Conservation (phyloP, 441 rosid species). For the Aleurites moluccanus region DNA sequence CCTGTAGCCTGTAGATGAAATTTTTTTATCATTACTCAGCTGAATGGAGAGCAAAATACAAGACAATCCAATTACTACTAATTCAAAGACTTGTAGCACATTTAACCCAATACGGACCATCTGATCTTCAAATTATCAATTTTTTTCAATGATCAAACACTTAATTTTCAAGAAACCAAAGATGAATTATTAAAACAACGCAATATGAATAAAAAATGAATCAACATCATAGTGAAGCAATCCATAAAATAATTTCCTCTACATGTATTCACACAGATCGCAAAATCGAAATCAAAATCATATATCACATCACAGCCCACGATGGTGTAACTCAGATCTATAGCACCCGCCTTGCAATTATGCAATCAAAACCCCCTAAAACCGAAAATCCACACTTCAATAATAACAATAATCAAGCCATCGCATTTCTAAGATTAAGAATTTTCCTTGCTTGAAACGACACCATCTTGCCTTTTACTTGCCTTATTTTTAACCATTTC, state of each 20-base stretch:
- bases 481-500: slow-evolving; percentile 44
- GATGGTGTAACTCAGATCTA: background rate
- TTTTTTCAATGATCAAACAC: too few relatives aligned
- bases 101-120: too few relatives aligned
- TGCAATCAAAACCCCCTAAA: background rate
- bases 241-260: background rate
- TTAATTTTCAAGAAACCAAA: too few relatives aligned
- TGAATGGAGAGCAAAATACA: background rate
- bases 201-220: too few relatives aligned
- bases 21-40: background rate
- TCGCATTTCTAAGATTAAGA: slow-evolving; percentile 1
- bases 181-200: too few relatives aligned
- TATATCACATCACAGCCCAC: background rate
- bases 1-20: background rate
- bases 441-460: background rate
- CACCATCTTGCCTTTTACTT: background rate
- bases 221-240: too few relatives aligned
- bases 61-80: background rate
- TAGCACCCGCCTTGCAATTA: background rate
- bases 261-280: background rate
- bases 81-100: background rate
- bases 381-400: background rate
- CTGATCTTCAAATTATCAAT: too few relatives aligned
- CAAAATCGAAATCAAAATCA: background rate
- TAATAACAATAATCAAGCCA: background rate